Base-by-base conservation (phyloP, 2,329 filamentous ascomycete species). In the Aspergillus aculeatus region DNA sequence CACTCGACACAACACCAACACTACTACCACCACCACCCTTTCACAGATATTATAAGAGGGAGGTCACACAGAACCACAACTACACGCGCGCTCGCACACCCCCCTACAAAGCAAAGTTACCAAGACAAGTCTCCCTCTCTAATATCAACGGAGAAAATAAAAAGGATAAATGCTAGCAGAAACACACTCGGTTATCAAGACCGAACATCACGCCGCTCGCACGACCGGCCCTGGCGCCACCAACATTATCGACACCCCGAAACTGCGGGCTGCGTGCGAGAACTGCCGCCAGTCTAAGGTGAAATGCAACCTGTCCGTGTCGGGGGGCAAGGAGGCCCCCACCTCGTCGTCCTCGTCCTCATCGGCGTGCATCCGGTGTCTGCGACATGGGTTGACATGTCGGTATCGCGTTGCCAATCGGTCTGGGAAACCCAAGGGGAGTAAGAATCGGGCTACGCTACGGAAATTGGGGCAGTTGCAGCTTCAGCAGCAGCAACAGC, bases 221-320 rank as follows among this genome's bases (percentile, higher is more conserved):
- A 29, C 32, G 10, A 16, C 16, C 38, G 16, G 38, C 5, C 14
- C 38, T 5, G 16, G 14, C 47, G 12, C 47, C 29, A 69, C 57
- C 47, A 66, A 29, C 26, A 2, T 29, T 29, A 7, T 68, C 54
- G 70, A 73, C 50, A 62, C 68, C 52, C 73, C 73, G 41, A 74
- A 74, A 59, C 71, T 75, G 21, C 73, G 74, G 62, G 70, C 74
- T 19, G 74, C 74, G 19, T 76, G 74, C 55, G 74, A 76, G 62
- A 74, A 75, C 35, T 76, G 74, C 65, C 68, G 74, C 32, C 74
- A 76, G 61, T 76, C 74, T 29, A 76, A 76, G 58, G 74, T 76
- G 48, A 76, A 76, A 64, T 76, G 74, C 64, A 74, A 74, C 56
- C 47, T 75, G 41, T 74, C 72, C 7, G 38, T 7, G 12, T 6